phyloP scores from a whole-genome alignment of 2,329 filamentous ascomycete genomes.

The Thelonectria rubi region DNA sequence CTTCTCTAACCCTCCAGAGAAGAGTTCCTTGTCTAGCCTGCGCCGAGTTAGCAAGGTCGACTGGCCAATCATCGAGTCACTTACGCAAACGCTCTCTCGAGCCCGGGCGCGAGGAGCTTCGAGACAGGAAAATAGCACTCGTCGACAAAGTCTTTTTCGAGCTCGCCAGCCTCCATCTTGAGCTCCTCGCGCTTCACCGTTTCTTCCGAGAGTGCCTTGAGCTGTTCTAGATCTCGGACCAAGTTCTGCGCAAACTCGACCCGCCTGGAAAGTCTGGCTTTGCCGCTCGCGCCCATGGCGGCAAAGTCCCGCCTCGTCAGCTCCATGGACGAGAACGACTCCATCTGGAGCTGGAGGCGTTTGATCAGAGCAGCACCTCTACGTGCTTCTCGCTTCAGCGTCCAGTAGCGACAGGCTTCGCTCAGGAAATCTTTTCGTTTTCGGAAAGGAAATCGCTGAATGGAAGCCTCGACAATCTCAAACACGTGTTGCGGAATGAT shows the following conservation, averaged over 20 bases:
- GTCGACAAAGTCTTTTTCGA: constrained; percentile 83
- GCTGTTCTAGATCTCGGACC: constrained; percentile 78
- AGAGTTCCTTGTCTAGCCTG: constrained; percentile 72
- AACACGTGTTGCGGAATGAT: constrained; percentile 91
- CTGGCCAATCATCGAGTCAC: constrained; percentile 50
- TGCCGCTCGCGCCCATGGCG: constrained; percentile 89
- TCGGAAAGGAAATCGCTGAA: constrained; percentile 80
- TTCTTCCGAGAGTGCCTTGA: constrained; percentile 74
- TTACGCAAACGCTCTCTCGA: constrained; percentile 84
- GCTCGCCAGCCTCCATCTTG: constrained; percentile 79
- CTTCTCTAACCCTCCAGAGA: constrained; percentile 59
- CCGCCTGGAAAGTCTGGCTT: constrained; percentile 78
- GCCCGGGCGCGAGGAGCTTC: constrained; percentile 77
- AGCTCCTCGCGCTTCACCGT: constrained; percentile 79
- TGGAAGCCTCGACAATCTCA: constrained; percentile 82
- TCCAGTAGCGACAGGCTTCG: constrained; percentile 97
- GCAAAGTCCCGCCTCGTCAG: constrained; percentile 94
- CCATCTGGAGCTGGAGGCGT: constrained; percentile 91
- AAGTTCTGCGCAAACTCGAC: constrained; percentile 88
- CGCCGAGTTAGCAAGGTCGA: constrained; percentile 48
- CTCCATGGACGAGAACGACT: constrained; percentile 97
- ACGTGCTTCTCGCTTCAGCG: constrained; percentile 90
- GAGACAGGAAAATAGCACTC: constrained; percentile 91
- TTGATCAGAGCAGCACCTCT: constrained; percentile 92
- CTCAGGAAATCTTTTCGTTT: constrained; percentile 93